These are phyloP conservation scores for Polytrichum commune DNA, from an alignment of 225 moss, liverwort and hornwort genomes.

Conservation along the genomic window DNA sequence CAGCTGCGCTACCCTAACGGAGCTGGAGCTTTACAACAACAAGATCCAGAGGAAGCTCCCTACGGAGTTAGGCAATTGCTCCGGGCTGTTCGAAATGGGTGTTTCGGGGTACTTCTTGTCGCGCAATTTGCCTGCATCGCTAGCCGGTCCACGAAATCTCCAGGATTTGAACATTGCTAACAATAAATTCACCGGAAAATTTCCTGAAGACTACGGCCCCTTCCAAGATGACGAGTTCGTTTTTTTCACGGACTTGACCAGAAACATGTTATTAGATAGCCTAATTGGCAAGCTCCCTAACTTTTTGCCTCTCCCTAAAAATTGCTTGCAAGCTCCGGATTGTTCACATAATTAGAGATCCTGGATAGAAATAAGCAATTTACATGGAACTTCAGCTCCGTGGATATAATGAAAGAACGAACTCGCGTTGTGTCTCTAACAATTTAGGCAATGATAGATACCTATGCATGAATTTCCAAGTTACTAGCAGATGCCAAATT, in stretches of 20 bases:
- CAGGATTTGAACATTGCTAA: constrained; percentile 15
- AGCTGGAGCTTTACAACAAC: constrained; percentile 21
- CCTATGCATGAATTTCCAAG: too few species aligned
- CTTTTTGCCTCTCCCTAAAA: too few species aligned
- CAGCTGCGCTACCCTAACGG: constrained; percentile 7
- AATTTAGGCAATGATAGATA: too few species aligned
- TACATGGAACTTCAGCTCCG: too few species aligned
- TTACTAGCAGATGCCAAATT: neutral
- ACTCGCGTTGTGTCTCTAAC: too few species aligned
- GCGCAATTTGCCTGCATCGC: constrained; percentile 10
- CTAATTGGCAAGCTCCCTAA: neutral
- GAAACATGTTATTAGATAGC: constrained; percentile 15
- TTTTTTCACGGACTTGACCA: constrained; percentile 17
- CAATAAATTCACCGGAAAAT: constrained; percentile 18
- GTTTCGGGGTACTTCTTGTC: constrained; percentile 11
- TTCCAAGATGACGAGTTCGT: constrained; percentile 23
- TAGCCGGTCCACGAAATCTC: constrained; percentile 13
- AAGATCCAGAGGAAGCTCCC: constrained; percentile 12
- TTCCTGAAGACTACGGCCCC: constrained; percentile 18
- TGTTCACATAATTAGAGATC: too few species aligned
- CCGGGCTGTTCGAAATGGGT: constrained; percentile 1
- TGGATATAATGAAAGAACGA: too few species aligned
- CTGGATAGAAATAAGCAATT: too few species aligned
- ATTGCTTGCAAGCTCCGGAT: too few species aligned
- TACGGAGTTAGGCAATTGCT: constrained; percentile 14